Evolutionary conservation across 2,329 filamentous ascomycete genomes (phyloP), one percentile per base, ranked within the genome.

Genomic region (Diplocarpon mali): DNA sequence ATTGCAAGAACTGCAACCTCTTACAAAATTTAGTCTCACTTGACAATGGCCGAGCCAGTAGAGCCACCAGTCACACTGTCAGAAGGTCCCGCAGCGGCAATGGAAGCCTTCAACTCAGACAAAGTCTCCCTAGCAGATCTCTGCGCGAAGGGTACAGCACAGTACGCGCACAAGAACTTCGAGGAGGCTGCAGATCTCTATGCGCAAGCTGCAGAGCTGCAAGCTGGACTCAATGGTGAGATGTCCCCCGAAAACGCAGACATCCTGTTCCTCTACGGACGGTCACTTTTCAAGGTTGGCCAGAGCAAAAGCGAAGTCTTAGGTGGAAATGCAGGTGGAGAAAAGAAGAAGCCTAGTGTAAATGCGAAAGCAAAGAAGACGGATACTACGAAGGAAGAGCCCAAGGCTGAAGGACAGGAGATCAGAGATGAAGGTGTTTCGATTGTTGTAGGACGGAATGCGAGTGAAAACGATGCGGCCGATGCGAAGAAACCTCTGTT

Each of bases 281-380:
- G 90, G 61, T 87, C 87, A 45, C 70, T 98, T 15, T 96, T 94
- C 72, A 89, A 89, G 64, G 84, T 96, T 48, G 92, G 89, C 27
- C 85, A 96, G 63, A 82, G 79, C 63, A 95, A 94, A 65, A 95
- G 88, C 61, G 89, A 96, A 60, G 89, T 98, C 17, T 72, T 98
- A 30, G 92, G 92, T 46, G 85, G 84, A 29, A 84, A 83, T 59
- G 83, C 89, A 15, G 64, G 76, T 61, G 67, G 73, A 59, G 65
- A 79, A 65, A 66, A 71, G 55, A 68, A 69, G 60, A 65, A 67
- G 47, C 67, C 60, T 49, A 67, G 62, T 57, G 61, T 53, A 41
- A 63, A 54, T 49, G 66, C 67, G 60, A 69, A 67, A 52, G 50
- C 60, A 39, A 65, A 62, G 51, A 55, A 53, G 30, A 63, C 62